phyloP scores from a whole-genome alignment of 2,329 filamentous ascomycete species.

The Calonectria leucothoes region DNA sequence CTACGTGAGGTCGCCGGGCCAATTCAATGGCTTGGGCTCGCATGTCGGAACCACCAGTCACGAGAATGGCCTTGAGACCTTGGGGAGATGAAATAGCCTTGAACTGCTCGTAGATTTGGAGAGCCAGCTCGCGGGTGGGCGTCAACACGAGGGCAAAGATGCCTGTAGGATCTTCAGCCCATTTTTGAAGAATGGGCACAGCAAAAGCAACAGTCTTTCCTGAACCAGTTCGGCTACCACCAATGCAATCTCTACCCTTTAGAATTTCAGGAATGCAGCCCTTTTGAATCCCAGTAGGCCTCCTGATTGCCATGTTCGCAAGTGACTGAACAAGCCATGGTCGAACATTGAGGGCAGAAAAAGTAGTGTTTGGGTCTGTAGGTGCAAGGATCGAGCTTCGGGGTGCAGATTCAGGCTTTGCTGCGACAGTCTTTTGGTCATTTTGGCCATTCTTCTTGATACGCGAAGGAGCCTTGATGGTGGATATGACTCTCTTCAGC shows the following conservation, averaged over 20 bases:
- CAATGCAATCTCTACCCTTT: constrained; percentile 92
- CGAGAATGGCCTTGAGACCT: constrained; percentile 86
- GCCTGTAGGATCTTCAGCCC: constrained; percentile 90
- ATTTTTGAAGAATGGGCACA: constrained; percentile 92
- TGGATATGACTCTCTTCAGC: constrained; percentile 50
- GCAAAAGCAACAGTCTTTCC: constrained; percentile 98
- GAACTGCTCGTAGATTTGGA: constrained; percentile 97
- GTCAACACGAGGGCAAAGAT: constrained; percentile 93
- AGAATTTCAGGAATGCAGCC: constrained; percentile 94
- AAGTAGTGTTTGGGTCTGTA: constrained; percentile 70
- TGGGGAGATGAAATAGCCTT: constrained; percentile 91
- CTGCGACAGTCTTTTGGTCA: constrained; percentile 32
- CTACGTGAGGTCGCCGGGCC: constrained; percentile 84
- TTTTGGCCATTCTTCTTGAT: constrained; percentile 55
- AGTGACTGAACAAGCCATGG: constrained; percentile 92
- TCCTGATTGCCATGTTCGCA: constrained; percentile 80
- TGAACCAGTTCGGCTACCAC: constrained; percentile 92
- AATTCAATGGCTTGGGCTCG: constrained; percentile 87
- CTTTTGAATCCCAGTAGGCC: constrained; percentile 92
- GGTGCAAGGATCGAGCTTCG: constrained; percentile 60
- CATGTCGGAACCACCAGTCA: constrained; percentile 96
- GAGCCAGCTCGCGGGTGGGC: constrained; percentile 88
- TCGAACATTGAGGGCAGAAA: constrained; percentile 77
- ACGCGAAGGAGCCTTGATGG: constrained; percentile 64
- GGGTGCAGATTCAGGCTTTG: constrained; percentile 33